Percentiles rank a stretch among this genome's conserved stretches.
These are phyloP conservation scores for Artemisia annua DNA, from an alignment of 129 eudicot species.

Conservation along the genomic window DNA sequence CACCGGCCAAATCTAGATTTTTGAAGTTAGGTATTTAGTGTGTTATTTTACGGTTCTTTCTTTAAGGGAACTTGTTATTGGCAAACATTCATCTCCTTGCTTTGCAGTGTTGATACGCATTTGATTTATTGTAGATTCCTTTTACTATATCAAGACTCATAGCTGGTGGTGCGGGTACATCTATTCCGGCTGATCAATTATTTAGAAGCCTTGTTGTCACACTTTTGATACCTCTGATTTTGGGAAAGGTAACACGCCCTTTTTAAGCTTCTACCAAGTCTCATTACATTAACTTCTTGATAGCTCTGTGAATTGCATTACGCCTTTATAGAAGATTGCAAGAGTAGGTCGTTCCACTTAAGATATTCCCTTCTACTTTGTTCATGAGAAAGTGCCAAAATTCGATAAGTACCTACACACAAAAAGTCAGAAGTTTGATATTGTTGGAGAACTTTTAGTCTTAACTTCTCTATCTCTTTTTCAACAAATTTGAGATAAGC, in stretches of 20 bases:
- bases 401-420: too few relatives aligned
- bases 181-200: constrained; percentile 70
- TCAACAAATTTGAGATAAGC: too few relatives aligned
- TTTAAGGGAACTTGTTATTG: constrained; percentile 11
- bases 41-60: not conserved
- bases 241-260: constrained; percentile 64
- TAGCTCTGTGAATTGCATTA: constrained; percentile 13
- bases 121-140: constrained; percentile 55
- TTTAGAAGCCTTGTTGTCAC: constrained; percentile 74
- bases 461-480: too few relatives aligned
- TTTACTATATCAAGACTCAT: constrained; percentile 70
- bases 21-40: too few relatives aligned
- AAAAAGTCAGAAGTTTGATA: too few relatives aligned
- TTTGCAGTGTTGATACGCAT: too few relatives aligned
- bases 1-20: too few relatives aligned
- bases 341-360: not conserved
- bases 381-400: too few relatives aligned
- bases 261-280: not conserved
- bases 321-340: not conserved
- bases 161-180: constrained; percentile 79
- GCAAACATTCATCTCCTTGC: constrained; percentile 13
- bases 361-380: too few relatives aligned
- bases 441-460: too few relatives aligned
- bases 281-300: constrained; percentile 5
- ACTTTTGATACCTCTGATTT: constrained; percentile 69